A percentile compares a stretch with the other conserved stretches of the same genome.
Evolutionary conservation across 805 yeast species (phyloP).

Genomic region (Candida broadrunensis): DNA sequence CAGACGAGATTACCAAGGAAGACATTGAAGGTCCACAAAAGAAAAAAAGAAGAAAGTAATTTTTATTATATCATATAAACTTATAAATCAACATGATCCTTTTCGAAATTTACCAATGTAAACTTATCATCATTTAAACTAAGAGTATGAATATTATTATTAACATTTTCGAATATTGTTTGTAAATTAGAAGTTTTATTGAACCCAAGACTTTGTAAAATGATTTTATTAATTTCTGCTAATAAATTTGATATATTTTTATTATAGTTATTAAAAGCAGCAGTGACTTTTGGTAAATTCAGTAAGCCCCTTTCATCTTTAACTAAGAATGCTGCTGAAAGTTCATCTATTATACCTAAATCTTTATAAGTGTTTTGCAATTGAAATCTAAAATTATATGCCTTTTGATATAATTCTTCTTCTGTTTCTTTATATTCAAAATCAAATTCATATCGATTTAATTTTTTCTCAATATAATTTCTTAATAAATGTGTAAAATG

Average conservation of each 20-base stretch:
- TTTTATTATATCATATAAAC: neutral
- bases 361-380: slow-evolving; percentile 15
- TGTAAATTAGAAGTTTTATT: slow-evolving; percentile 28
- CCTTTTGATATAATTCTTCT: slow-evolving; percentile 14
- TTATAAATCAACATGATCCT: slow-evolving; percentile 28
- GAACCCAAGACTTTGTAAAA: slow-evolving; percentile 21
- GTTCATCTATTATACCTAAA: slow-evolving; percentile 12
- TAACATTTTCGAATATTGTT: slow-evolving; percentile 25
- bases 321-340: slow-evolving; percentile 22
- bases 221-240: slow-evolving; percentile 21
- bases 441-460: slow-evolving; percentile 10
- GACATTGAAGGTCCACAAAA: neutral
- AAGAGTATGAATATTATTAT: slow-evolving; percentile 26
- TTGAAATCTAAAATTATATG: slow-evolving; percentile 14
- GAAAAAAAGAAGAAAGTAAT: neutral
- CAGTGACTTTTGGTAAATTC: slow-evolving; percentile 19
- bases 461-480: slow-evolving; percentile 15
- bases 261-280: slow-evolving; percentile 17
- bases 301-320: slow-evolving; percentile 13
- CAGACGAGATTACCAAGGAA: slow-evolving; percentile 4
- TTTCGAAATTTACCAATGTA: slow-evolving; percentile 34
- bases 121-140: slow-evolving; percentile 32
- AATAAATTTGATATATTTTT: slow-evolving; percentile 15
- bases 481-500: slow-evolving; percentile 21
- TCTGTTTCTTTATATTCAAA: slow-evolving; percentile 8